Evolutionary conservation across 2,329 filamentous ascomycete genomes (phyloP), one percentile per base, ranked within the genome.

Genomic region (Cladophialophora yegresii): DNA sequence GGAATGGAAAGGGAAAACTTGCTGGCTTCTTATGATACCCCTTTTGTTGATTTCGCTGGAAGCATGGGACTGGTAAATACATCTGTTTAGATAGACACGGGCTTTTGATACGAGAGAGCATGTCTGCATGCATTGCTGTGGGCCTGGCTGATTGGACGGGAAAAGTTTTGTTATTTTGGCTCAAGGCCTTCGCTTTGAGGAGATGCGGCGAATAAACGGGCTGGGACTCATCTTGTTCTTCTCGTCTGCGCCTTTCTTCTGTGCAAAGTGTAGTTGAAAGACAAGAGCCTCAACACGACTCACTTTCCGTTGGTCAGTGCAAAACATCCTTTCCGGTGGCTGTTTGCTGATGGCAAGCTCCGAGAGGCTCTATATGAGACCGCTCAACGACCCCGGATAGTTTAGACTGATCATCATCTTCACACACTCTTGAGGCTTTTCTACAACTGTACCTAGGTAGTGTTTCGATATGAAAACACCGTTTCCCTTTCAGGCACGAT

Each of bases 1-100:
- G n/a, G 47, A 20, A 23, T 23, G 47, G 47, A 50, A 50, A 50
- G 13, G 23, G 47, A 50, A 50, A 50, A 50, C 20, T 50, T 50
- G 36, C 4, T 50, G 47, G 20, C 23, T 50, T 22, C 26, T 50
- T 50, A 28, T 23, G 47, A 50, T 50, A 50, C 47, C 47, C 47
- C 47, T 26, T 1, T 50, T 50, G 47, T 50, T 26, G 22, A 26
- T 26, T 50, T 50, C 47, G 47, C 16, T 26, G 47, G 40, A 50
- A 50, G 47, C 8, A 9, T 23, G 20, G 20, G 22, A 22, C 26
- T 12, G 20, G 47, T 22, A 16, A 43, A 2, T n/a, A n/a, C 36
- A n/a, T 43, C 16, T 43, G 36, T n/a, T 43, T n/a, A 43, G 36
- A 43, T 43, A 43, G 16, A 43, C 3, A 4, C n/a, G 13, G n/a